Percentiles rank a stretch among this genome's conserved stretches.
Conservation (phyloP, 352 stramenopile genomes). For the Globisporangium parvum region DNA sequence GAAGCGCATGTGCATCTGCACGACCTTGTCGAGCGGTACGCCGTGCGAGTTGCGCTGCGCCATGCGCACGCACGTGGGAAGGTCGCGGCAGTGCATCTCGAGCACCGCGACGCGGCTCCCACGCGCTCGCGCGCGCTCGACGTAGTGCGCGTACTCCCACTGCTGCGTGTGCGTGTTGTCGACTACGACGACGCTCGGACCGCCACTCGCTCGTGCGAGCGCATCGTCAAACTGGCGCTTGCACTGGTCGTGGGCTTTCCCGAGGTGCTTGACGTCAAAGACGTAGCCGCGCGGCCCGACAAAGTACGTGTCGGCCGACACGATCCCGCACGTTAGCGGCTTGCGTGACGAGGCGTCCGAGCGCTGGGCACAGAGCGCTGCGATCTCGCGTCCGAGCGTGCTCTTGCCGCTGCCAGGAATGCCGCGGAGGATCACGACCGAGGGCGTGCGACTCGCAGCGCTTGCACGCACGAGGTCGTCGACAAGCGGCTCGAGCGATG, state of each 20-base stretch:
- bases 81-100: conserved; percentile 50
- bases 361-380: conserved; percentile 25
- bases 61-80: conserved; percentile 43
- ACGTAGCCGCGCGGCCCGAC: conserved; percentile 53
- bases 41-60: conserved; percentile 63
- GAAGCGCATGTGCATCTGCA: conserved; percentile 69
- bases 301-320: conserved; percentile 68
- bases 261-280: conserved; percentile 50
- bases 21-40: conserved; percentile 48
- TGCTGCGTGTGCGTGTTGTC: conserved; percentile 70
- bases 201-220: conserved; percentile 10
- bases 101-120: conserved; percentile 30
- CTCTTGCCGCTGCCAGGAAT: conserved; percentile 76
- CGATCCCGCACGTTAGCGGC: conserved; percentile 20
- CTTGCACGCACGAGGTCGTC: conserved; percentile 30
- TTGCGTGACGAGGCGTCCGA: conserved; percentile 1
- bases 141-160: conserved; percentile 67
- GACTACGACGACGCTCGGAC: conserved; percentile 37
- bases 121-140: conserved; percentile 21
- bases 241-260: conserved; percentile 39
- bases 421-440: conserved; percentile 60
- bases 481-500: conserved; percentile 26
- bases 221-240: conserved; percentile 33
- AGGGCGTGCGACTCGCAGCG: conserved; percentile 6
- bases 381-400: conserved; percentile 37